These are phyloP conservation scores for Boletus reticuloceps DNA, from an alignment of 768 basidiomycete genomes.

Conservation along the genomic window DNA sequence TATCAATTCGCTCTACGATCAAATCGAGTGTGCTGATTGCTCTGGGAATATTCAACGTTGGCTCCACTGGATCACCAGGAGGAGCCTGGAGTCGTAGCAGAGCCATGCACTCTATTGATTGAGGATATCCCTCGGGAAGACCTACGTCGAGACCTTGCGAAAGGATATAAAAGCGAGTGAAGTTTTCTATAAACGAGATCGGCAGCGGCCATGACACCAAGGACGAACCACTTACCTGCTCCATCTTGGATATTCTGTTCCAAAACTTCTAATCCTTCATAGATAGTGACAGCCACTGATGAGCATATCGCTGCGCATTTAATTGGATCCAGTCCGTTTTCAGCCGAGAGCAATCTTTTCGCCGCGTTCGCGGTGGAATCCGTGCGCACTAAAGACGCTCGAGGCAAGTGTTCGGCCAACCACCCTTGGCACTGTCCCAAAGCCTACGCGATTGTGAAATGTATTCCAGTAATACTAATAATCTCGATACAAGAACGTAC, in stretches of 20 bases:
- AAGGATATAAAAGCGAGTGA: constrained; percentile 67
- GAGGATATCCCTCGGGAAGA: constrained; percentile 26
- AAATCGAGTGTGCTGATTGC: constrained; percentile 41
- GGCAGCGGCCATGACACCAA: background rate
- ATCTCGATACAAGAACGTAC: constrained; percentile 35
- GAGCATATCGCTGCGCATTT: constrained; percentile 77
- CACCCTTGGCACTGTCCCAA: constrained; percentile 76
- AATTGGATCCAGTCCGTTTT: constrained; percentile 38
- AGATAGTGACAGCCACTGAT: constrained; percentile 55
- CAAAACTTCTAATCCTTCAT: constrained; percentile 61
- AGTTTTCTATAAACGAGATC: constrained; percentile 47
- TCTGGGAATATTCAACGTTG: constrained; percentile 11
- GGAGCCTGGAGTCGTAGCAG: constrained; percentile 36
- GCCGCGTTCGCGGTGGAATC: constrained; percentile 76
- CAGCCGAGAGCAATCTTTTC: constrained; percentile 31
- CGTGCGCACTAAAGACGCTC: constrained; percentile 51
- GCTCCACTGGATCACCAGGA: background rate
- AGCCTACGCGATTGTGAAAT: constrained; percentile 45
- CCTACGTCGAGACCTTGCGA: constrained; percentile 34
- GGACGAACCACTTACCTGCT: constrained; percentile 12
- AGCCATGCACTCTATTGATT: constrained; percentile 28
- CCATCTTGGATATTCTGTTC: constrained; percentile 62
- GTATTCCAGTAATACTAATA: background rate
- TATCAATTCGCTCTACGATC: constrained; percentile 53
- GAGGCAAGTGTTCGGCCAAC: constrained; percentile 50